A percentile compares a stretch with the other conserved stretches of the same genome.
Evolutionary conservation across 805 yeast genomes (phyloP).

Genomic region (Candida fluviatilis): DNA sequence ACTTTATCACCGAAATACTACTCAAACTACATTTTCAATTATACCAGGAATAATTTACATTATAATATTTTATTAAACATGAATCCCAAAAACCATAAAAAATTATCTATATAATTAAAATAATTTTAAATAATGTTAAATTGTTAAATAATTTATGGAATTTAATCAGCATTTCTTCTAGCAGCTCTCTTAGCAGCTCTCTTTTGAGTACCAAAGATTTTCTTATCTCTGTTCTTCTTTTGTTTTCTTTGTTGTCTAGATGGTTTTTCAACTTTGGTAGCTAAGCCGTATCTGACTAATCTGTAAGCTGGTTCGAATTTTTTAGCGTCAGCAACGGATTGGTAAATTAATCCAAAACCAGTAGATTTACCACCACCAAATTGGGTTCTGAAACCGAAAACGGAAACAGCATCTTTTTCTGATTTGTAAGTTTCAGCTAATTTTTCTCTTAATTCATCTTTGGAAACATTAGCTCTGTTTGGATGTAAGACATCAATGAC

Average conservation of each 20-base stretch:
- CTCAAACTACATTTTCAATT: no score
- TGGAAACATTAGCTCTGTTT: slow-evolving; percentile 97
- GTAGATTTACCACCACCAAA: slow-evolving; percentile 99
- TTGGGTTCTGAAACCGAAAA: slow-evolving; percentile 98
- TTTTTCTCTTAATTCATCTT: slow-evolving; percentile 97
- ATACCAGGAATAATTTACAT: slow-evolving; percentile 1
- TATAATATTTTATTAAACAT: slow-evolving; percentile 1
- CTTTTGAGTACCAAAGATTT: slow-evolving; percentile 97
- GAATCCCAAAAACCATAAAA: slow-evolving; percentile 1
- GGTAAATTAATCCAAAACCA: slow-evolving; percentile 99
- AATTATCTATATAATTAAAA: not conserved
- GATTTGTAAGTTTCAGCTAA: slow-evolving; percentile 85
- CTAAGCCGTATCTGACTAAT: slow-evolving; percentile 98
- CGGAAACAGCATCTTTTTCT: slow-evolving; percentile 92
- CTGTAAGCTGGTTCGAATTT: slow-evolving; percentile 99
- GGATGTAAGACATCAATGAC: slow-evolving; percentile 99
- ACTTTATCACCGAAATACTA: no score
- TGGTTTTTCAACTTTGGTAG: slow-evolving; percentile 92
- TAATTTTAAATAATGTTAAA: slow-evolving; percentile 1
- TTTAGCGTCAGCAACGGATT: slow-evolving; percentile 96
- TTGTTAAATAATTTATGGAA: slow-evolving; percentile 6
- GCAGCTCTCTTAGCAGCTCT: slow-evolving; percentile 90
- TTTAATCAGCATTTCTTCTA: slow-evolving; percentile 83
- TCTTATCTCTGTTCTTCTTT: slow-evolving; percentile 99
- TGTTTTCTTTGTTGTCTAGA: slow-evolving; percentile 99